These are phyloP conservation scores for Hypoxylon sp. DNA, from an alignment of 2,329 filamentous ascomycete species.

Conservation along the genomic window DNA sequence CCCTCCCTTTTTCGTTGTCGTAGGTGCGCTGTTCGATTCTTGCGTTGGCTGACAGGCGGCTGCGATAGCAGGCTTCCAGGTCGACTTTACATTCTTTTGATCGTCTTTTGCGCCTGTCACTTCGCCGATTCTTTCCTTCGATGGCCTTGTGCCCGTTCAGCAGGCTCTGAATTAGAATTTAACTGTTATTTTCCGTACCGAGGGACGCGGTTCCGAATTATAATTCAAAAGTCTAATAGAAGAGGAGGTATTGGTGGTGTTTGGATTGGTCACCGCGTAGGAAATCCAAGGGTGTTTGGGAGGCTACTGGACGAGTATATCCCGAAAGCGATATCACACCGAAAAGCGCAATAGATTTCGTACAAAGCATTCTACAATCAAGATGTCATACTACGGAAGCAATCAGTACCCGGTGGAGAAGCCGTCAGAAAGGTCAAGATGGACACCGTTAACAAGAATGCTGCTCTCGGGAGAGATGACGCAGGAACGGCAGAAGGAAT, in stretches of 20 bases:
- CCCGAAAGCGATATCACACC: constrained; percentile 30
- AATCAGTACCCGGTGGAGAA: constrained; percentile 57
- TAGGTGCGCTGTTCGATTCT: constrained; percentile 52
- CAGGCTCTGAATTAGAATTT: constrained; percentile 66
- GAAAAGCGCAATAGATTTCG: constrained; percentile 32
- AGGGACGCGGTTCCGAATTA: constrained; percentile 42
- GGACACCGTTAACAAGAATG: constrained; percentile 86
- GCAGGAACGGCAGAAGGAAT: constrained; percentile 76
- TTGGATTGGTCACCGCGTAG: constrained; percentile 39
- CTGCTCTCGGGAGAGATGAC: constrained; percentile 87
- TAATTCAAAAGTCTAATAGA: constrained; percentile 46
- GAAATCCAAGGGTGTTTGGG: constrained; percentile 34
- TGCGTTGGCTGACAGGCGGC: constrained; percentile 57
- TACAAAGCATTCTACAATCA: constrained; percentile 45
- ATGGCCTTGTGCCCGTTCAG: constrained; percentile 62
- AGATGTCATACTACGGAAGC: constrained; percentile 57
- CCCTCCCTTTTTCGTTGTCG: constrained; percentile 46
- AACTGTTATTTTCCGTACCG: constrained; percentile 37
- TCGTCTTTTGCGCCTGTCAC: constrained; percentile 39
- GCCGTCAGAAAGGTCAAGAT: constrained; percentile 80
- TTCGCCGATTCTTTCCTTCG: constrained; percentile 40
- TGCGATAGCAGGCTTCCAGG: constrained; percentile 55
- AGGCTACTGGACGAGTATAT: constrained; percentile 30
- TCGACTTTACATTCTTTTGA: constrained; percentile 52
- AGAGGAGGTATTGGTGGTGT: constrained; percentile 40